Base-by-base conservation (phyloP, 2,329 filamentous ascomycete species). In the Penicillium verrucosum region DNA sequence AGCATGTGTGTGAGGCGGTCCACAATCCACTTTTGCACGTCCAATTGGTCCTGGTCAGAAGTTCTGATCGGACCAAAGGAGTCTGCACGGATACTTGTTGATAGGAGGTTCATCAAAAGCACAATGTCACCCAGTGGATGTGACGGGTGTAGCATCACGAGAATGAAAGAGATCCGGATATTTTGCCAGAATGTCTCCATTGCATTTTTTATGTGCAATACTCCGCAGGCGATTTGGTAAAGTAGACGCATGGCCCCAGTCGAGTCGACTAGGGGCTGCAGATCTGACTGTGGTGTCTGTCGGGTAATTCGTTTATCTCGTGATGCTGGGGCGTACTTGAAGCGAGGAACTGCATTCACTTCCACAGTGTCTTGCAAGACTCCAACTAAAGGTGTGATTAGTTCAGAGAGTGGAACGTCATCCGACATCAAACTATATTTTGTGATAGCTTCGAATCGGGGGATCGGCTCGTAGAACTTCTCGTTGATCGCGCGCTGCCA, bases 401-500 rank as follows among this genome's bases (percentile, higher is more conserved):
- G 60, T 5, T 70, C 67, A n/a, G 72, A 63, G 11, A 74, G 70
- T 27, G 74, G 65, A 3, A 68, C 63, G 40, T 72, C 66, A 55
- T 78, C 75, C 40, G 77, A 59, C 29, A 69, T 65, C 9, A 80
- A 60, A 49, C 79, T 70, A 51, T 71, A 74, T 58, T 70, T 70
- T 46, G 75, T 69, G 40, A 78, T 70, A 38, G 71, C 69, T 60
- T 78, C 68, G 34, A 80, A 75, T 41, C 78, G 66, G 12, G 70
- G 70, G 9, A 80, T 61, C 3, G 77, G 76, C 27, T 70, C 64
- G 58, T 75, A 79, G 65, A 79, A 82, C 56, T 77, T 78, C 61
- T 86, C 84, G 36, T 77, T 74, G 34, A 86, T 66, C 56, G 82
- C 82, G 27, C 76, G 79, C 32, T 78, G 75, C 85, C 84, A 87